Evolutionary conservation across 257 asterid species (phyloP), one percentile per base, ranked within the genome.

Genomic region (Mitragyna speciosa): DNA sequence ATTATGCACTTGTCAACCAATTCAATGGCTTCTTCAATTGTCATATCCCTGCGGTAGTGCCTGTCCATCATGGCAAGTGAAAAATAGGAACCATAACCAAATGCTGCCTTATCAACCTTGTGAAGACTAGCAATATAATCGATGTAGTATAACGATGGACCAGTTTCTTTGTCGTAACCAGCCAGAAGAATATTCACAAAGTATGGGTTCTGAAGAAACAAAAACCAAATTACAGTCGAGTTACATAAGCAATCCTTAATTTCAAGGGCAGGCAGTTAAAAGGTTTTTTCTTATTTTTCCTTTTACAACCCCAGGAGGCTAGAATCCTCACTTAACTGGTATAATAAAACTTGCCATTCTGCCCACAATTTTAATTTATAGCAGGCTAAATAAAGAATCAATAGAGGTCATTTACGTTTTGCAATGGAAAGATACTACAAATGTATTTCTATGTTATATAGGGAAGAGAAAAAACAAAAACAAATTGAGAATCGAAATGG

Each of bases 61-160:
- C 98, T 87, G 72, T 96, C 99, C 99, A 96, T 94, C 93, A 89
- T 85, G 85, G 98, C 81, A 43, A 90, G 97, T 0, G 99, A 93
- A 83, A 95, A 95, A 83, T 93, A 95, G 75, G 99, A 84, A 2
- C 99, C 98, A 31, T 95, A 95, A 28, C 99, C 99, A 74, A 95
- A 92, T 17, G 99, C 99, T 7, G 96, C 94, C 85, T 88, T 92
- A 64, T 96, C 98, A 48, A 94, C 86, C 91, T 94, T 94, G 96
- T 94, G 98, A 70, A 91, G 90, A 71, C 96, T 87, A 43, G 98
- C 97, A 49, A 95, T 93, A 66, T 95, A 95, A 70, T 95, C 99
- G 0, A 95, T 73, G 86, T 76, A 89, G 90, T 89, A 95, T 52
- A 96, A 86, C 12, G 99, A 96, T 0, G 98, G 98, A 81, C 99